Conservation (phyloP, 805 yeast genomes). For the Yarrowia porcina region DNA sequence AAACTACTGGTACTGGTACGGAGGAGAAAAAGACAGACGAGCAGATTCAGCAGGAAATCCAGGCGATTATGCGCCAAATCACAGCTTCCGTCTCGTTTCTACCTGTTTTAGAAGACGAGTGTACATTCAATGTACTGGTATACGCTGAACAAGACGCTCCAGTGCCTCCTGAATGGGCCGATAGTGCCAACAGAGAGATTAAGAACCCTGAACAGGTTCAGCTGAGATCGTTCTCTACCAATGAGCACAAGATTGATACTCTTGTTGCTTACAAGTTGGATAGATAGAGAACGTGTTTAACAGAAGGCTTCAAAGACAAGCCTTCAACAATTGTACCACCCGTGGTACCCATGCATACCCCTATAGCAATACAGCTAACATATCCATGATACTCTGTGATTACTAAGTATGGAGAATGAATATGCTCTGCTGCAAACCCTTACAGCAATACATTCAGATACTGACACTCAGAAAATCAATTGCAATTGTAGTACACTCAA, state of each 20-base stretch:
- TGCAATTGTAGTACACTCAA: no score
- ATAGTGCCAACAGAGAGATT: slow-evolving; percentile 60
- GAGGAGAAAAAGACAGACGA: slow-evolving; percentile 43
- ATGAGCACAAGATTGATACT: slow-evolving; percentile 67
- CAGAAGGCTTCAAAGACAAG: no score
- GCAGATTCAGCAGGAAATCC: slow-evolving; percentile 70
- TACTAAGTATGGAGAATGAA: no score
- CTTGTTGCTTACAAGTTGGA: slow-evolving; percentile 56
- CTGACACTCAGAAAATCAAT: no score
- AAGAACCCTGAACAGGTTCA: slow-evolving; percentile 63
- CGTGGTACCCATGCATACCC: not conserved
- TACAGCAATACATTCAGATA: no score
- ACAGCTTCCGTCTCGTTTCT: slow-evolving; percentile 83
- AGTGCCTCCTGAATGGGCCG: slow-evolving; percentile 83
- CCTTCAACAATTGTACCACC: no score
- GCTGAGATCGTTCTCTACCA: slow-evolving; percentile 65
- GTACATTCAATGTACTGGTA: slow-evolving; percentile 81
- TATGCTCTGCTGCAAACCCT: no score
- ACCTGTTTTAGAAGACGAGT: slow-evolving; percentile 64
- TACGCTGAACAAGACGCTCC: slow-evolving; percentile 61
- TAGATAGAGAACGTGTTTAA: not conserved
- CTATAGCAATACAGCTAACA: not conserved
- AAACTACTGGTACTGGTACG: not conserved
- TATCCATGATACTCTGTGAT: not conserved
- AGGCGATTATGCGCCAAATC: slow-evolving; percentile 79